Evolutionary conservation across 1,139 yeast species (phyloP), one percentile per base, ranked within the genome.

Genomic region (Trichomonascaceae sp.): DNA sequence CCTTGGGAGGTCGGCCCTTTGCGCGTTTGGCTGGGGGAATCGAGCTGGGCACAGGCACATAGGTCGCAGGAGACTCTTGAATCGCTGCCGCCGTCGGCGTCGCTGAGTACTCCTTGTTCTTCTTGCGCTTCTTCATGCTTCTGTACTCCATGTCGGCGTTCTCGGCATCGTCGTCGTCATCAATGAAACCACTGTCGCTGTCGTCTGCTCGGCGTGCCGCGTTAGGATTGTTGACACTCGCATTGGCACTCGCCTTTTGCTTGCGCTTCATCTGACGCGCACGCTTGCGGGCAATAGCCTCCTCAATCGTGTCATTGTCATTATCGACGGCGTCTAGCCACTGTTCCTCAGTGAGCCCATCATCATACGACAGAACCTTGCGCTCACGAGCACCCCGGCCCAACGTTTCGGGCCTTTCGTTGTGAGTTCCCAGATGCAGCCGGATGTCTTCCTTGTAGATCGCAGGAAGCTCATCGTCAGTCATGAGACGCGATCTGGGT

Each of bases 281-380:
- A 44, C 79, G 76, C 47, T 75, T 78, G 43, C 79, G 66, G 30
- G 60, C 63, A 41, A 76, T 73, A 5, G 84, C 85, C 34, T 73
- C 85, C 44, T 79, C 89, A 27, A 78, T 69, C 0, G 76, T 61
- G 32, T 64, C 67, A 15, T 76, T 80, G 37, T 80, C 93, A 34
- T 69, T 66, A 45, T 76, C 82, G 49, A 75, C 71, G 11, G 80
- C 81, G 40, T 71, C 70, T 20, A 72, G 56, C 94, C 96, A 89
- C 59, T 89, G 96, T 46, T 85, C 97, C 54, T 89, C 98, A 3
- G 94, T 82, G 43, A 87, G 64, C 3, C 93, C 94, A 52, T 89
- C 98, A 50, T 87, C 97, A 54, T 87, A 87, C 44, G 71, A 76
- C 28, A 80, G 77, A 36, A 65, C 64, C 59, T 82, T 82, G 51